Conservation (phyloP, 2,329 filamentous ascomycete genomes). For the Cercospora sp. region DNA sequence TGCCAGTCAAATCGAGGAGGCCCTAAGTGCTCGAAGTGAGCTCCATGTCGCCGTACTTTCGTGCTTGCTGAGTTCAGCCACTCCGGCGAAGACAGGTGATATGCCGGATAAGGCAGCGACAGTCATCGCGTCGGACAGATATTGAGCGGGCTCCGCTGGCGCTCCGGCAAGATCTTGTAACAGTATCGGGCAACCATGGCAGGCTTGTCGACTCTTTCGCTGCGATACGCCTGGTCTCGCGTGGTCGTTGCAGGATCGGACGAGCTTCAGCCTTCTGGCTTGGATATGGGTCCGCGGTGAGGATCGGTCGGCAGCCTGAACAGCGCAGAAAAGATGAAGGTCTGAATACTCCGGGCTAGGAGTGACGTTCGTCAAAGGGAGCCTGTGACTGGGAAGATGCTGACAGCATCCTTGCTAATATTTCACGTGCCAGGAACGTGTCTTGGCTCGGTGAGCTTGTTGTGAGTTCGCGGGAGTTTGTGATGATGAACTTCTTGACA, state of each 20-base stretch:
- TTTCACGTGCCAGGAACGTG: conserved; percentile 5
- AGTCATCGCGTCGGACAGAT: background rate
- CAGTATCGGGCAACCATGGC: background rate
- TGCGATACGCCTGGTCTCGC: background rate
- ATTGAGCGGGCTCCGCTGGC: background rate
- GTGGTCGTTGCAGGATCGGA: background rate
- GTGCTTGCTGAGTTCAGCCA: too few relatives aligned
- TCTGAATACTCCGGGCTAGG: background rate
- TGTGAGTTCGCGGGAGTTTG: background rate
- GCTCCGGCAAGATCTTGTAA: background rate
- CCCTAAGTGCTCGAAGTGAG: too few relatives aligned
- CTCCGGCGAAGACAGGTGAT: background rate
- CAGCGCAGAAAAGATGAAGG: background rate
- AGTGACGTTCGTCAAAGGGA: background rate
- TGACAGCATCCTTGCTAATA: background rate
- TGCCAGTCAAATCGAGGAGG: too few relatives aligned
- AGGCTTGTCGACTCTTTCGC: background rate
- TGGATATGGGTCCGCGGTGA: background rate
- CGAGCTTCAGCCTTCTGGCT: background rate
- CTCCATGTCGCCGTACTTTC: too few relatives aligned
- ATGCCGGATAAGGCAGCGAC: background rate
- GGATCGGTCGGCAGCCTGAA: background rate
- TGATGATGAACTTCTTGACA: background rate
- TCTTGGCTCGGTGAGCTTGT: conserved; percentile 6
- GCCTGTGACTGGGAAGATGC: background rate